Conservation (phyloP, 208 protist genomes). For the Trypanosoma cruzi region DNA sequence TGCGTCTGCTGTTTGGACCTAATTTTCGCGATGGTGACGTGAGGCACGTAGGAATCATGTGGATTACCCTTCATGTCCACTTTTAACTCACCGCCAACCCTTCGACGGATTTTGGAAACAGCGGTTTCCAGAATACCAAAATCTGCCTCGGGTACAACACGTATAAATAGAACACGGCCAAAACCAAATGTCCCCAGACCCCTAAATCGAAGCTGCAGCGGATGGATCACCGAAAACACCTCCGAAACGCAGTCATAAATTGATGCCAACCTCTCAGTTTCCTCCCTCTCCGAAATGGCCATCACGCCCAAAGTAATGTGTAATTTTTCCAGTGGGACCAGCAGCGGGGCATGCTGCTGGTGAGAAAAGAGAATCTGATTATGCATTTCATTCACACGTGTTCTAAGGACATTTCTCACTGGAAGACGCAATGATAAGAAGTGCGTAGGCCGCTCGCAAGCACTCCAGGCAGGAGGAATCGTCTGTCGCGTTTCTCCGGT, state of each 20-base stretch:
- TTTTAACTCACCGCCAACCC: conserved; percentile 49
- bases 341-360: conserved; percentile 48
- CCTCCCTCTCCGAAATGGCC: conserved; percentile 36
- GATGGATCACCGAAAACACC: conserved; percentile 41
- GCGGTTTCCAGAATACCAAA: conserved; percentile 60
- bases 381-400: conserved; percentile 76
- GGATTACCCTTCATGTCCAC: conserved; percentile 90
- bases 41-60: conserved; percentile 89
- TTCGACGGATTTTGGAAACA: conserved; percentile 53
- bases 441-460: conserved; percentile 62
- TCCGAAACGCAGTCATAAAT: conserved; percentile 52
- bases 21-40: conserved; percentile 88
- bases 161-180: conserved; percentile 81
- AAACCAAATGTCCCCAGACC: conserved; percentile 81
- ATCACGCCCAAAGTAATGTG: conserved; percentile 89
- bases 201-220: conserved; percentile 75
- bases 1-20: conserved; percentile 40
- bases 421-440: conserved; percentile 86
- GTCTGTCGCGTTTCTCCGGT: conserved; percentile 84
- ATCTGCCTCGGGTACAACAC: conserved; percentile 58
- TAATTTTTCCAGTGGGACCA: conserved; percentile 64
- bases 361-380: conserved; percentile 71
- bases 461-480: conserved; percentile 62
- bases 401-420: conserved; percentile 42
- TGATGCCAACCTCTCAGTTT: conserved; percentile 26